Conservation (phyloP, 192 early-diverging fungal genomes). For the Rhizophagus prolifer region DNA sequence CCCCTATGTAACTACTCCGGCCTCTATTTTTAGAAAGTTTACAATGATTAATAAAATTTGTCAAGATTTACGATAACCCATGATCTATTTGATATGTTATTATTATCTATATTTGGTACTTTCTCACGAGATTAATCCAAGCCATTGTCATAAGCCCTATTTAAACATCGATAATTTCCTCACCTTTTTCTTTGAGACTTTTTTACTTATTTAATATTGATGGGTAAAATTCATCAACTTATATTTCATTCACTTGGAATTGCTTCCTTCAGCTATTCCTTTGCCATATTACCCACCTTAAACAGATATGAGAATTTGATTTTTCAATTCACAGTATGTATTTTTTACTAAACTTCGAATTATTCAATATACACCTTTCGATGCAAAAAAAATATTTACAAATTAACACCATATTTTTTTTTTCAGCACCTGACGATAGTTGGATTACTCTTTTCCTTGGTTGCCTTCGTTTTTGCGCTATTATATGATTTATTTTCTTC, state of each 20-base stretch:
- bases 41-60: too few relatives aligned
- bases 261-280: not conserved
- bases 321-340: constrained; percentile 6
- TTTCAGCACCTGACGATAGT: constrained; percentile 1
- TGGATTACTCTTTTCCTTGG: constrained; percentile 9
- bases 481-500: not conserved
- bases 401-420: not conserved
- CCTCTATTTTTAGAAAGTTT: too few relatives aligned
- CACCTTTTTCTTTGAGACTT: not conserved
- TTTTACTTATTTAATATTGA: not conserved
- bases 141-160: too few relatives aligned
- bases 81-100: too few relatives aligned
- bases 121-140: too few relatives aligned
- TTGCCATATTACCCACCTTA: not conserved
- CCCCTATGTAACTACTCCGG: too few relatives aligned
- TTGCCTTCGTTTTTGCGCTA: constrained; percentile 5
- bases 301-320: not conserved
- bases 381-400: too few relatives aligned
- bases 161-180: too few relatives aligned
- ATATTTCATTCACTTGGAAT: not conserved
- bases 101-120: too few relatives aligned
- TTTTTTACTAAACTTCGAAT: not conserved
- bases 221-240: not conserved
- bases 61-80: too few relatives aligned
- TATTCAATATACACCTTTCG: too few relatives aligned